These are phyloP conservation scores for Blastocladiella emersonii DNA, from an alignment of 371 early-diverging fungal species.

Conservation along the genomic window DNA sequence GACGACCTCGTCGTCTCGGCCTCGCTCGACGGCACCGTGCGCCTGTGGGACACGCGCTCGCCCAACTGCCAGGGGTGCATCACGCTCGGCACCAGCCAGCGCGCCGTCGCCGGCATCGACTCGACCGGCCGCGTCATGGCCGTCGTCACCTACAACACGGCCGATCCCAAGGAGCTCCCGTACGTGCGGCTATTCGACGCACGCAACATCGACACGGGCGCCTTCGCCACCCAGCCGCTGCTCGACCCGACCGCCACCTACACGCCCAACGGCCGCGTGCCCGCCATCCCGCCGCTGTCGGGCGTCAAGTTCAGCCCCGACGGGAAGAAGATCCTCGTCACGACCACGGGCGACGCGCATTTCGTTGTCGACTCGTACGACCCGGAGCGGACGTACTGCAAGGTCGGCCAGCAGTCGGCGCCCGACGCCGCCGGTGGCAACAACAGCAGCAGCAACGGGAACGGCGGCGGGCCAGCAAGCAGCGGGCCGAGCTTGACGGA, in stretches of 20 bases:
- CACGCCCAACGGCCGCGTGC: conserved; percentile 12
- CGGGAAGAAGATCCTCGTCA: conserved; percentile 54
- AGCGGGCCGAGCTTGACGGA: not conserved
- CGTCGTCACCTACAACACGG: not conserved
- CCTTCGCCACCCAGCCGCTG: conserved; percentile 26
- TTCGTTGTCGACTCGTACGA: conserved; percentile 59
- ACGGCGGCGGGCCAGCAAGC: not conserved
- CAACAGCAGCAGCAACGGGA: too few species aligned
- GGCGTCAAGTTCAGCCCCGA: conserved; percentile 55
- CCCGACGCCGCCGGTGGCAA: too few species aligned
- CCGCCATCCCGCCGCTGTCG: conserved; percentile 31
- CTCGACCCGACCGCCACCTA: conserved; percentile 11
- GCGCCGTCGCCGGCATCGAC: not conserved
- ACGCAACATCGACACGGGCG: conserved; percentile 10
- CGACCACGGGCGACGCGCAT: conserved; percentile 45
- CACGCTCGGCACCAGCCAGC: not conserved
- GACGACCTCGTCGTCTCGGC: conserved; percentile 63
- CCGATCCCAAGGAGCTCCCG: not conserved
- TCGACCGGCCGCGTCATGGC: not conserved
- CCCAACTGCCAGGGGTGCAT: conserved; percentile 9
- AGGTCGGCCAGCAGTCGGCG: too few species aligned
- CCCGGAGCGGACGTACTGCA: conserved; percentile 12
- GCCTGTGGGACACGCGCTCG: conserved; percentile 64
- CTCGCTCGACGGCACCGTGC: conserved; percentile 50
- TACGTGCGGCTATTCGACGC: not conserved